Evolutionary conservation across 495 filamentous ascomycete species (phyloP), one percentile per base, ranked within the genome.

Genomic region (Astrothelium macrocarpum): DNA sequence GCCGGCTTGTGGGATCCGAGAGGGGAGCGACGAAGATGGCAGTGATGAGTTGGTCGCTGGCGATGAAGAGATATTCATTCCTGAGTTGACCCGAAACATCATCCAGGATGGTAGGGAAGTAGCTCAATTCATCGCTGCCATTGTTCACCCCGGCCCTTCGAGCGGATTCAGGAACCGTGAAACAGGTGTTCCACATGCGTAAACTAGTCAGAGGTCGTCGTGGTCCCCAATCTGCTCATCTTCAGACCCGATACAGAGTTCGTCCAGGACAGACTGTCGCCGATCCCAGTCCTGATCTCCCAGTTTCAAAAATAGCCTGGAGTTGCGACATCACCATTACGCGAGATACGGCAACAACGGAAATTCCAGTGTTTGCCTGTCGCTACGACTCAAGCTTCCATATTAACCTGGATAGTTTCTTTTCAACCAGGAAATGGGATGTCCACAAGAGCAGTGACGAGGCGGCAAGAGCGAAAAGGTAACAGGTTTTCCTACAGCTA

Each of bases 221-320:
- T n/a, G n/a, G n/a, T 34, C 74, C 18, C 66, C 69, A 45, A 69
- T 66, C 39, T 69, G 70, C 59, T 62, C 65, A 2, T 65, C 66
- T 16, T 76, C 76, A 53, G 73, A 73, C 7, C 72, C 63, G 59
- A 73, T 75, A 9, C 66, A 69, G 75, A 28, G 64, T 71, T n/a
- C 77, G 75, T 59, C 72, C 71, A 1, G 75, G 73, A 2, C 61
- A 78, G 36, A 75, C 79, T 53, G 73, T 85, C 63, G 82, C 80
- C 5, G 77, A 81, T 53, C 77, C 80, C 65, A 76, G 78, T 42
- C 64, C 84, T n/a, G 79, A 80, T 65, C 72, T 84, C 1, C 68
- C 74, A 49, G 78, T 83, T 74, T 78, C 81, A 53, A 78, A 80
- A 5, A 67, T 84, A 61, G 76, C 79, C 5, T 85, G 83, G 83